Evolutionary conservation across 2,329 filamentous ascomycete genomes (phyloP), one percentile per base, ranked within the genome.

Genomic region (Pezicula carpinea): DNA sequence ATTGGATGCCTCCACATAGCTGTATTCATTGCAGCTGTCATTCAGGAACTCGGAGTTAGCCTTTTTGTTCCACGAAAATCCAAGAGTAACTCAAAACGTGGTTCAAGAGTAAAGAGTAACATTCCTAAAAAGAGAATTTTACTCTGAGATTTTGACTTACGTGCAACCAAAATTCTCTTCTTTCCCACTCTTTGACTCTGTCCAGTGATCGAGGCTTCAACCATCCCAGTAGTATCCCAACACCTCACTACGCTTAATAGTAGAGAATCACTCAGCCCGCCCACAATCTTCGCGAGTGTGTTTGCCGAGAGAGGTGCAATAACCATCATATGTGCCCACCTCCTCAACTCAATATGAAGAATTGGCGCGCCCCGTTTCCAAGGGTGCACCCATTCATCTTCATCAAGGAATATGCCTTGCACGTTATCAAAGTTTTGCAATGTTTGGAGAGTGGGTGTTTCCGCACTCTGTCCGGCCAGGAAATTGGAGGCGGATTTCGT

Each of bases 1-100:
- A 95, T 71, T 2, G 90, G 91, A 63, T 96, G 89, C 46, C 75
- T 73, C 85, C 87, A 95, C 91, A 96, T 96, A 4, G 84, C 82
- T 19, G 82, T 89, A 64, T 96, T 96, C 89, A 96, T 95, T 23
- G 86, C 83, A 1, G 85, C n/a, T n/a, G n/a, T n/a, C n/a, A n/a
- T n/a, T n/a, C n/a, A n/a, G n/a, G n/a, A n/a, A n/a, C n/a, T n/a
- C n/a, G n/a, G n/a, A n/a, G n/a, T n/a, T n/a, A n/a, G n/a, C n/a
- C n/a, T n/a, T n/a, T n/a, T n/a, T n/a, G n/a, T n/a, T n/a, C n/a
- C n/a, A n/a, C n/a, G n/a, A n/a, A n/a, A n/a, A n/a, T n/a, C n/a
- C n/a, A n/a, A n/a, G n/a, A n/a, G n/a, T n/a, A n/a, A n/a, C n/a
- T n/a, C n/a, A n/a, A n/a, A n/a, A n/a, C n/a, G n/a, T n/a, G n/a